A percentile compares a stretch with the other conserved stretches of the same genome.
phyloP scores from a whole-genome alignment of 2,329 filamentous ascomycete species.

The Alternaria panax region DNA sequence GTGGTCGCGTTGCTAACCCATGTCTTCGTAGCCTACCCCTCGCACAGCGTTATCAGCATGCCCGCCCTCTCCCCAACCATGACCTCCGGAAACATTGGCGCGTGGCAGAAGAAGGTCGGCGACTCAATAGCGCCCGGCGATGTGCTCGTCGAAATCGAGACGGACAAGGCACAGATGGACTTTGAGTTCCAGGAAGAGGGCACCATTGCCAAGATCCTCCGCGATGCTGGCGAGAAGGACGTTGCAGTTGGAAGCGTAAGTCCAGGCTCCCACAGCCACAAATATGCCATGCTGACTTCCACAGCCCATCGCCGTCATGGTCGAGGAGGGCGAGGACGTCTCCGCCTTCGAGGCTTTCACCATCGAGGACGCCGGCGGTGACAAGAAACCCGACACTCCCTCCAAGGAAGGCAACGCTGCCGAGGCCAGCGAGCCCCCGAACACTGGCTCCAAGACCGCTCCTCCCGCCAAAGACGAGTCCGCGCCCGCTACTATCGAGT shows the following conservation, averaged over 20 bases:
- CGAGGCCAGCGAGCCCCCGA: conserved; percentile 67
- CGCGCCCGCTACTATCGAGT: conserved; percentile 70
- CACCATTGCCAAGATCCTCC: conserved; percentile 91
- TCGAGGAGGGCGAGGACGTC: conserved; percentile 89
- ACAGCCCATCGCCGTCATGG: conserved; percentile 93
- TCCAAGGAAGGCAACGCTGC: conserved; percentile 69
- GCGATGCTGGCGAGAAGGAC: conserved; percentile 93
- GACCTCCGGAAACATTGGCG: conserved; percentile 93
- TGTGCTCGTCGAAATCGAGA: conserved; percentile 97
- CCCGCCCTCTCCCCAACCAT: conserved; percentile 97
- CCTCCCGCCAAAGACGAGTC: conserved; percentile 59
- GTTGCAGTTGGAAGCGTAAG: conserved; percentile 89
- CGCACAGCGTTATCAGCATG: conserved; percentile 97
- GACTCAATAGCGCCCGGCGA: conserved; percentile 89
- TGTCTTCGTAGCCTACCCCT: conserved; percentile 77
- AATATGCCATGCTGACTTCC: conserved; percentile 32
- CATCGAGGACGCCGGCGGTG: conserved; percentile 88
- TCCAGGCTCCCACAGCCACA: conserved; percentile 1
- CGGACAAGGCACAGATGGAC: conserved; percentile 99
- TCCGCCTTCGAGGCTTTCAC: conserved; percentile 88
- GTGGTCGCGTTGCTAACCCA: conserved; percentile 40
- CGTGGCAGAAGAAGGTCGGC: conserved; percentile 97
- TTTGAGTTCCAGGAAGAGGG: conserved; percentile 99
- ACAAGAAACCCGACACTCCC: conserved; percentile 68
- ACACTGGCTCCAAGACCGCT: conserved; percentile 65